phyloP scores from a whole-genome alignment of 495 filamentous ascomycete species.

The Penicillium arizonense region DNA sequence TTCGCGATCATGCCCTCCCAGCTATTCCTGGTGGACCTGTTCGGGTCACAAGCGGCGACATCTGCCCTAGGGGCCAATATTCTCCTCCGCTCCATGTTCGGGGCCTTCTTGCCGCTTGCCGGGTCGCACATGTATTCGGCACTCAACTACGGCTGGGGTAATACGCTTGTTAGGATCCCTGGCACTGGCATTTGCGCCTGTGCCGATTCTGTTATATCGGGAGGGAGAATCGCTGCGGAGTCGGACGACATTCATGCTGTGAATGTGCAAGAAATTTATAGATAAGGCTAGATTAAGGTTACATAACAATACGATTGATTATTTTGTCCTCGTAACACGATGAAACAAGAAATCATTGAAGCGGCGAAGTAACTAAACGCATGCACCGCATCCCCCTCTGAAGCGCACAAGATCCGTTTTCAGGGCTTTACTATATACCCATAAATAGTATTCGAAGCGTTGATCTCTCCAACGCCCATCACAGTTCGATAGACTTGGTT shows the following conservation, averaged over 20 bases:
- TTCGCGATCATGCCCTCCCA: not conserved
- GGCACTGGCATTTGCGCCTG: not conserved
- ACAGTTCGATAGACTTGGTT: constrained; percentile 15
- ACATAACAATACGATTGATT: too few species aligned
- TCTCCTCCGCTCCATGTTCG: not conserved
- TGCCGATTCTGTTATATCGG: not conserved
- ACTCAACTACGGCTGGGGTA: not conserved
- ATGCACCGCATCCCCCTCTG: too few species aligned
- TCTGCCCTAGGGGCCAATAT: not conserved
- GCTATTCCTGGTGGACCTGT: not conserved
- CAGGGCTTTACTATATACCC: constrained; percentile 16
- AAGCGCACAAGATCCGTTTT: not conserved
- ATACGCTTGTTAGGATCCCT: not conserved
- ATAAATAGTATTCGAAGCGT: constrained; percentile 18
- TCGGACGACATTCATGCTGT: not conserved
- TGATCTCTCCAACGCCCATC: constrained; percentile 16
- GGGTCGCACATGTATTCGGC: not conserved
- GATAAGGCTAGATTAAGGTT: too few species aligned
- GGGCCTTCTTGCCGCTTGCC: not conserved
- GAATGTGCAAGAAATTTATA: not conserved
- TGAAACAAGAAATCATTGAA: too few species aligned
- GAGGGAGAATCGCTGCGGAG: not conserved
- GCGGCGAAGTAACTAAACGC: too few species aligned
- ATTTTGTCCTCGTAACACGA: too few species aligned
- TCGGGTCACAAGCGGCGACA: not conserved